phyloP scores from a whole-genome alignment of 1,284 basidiomycete genomes.

The Rhodotorula glutinis region DNA sequence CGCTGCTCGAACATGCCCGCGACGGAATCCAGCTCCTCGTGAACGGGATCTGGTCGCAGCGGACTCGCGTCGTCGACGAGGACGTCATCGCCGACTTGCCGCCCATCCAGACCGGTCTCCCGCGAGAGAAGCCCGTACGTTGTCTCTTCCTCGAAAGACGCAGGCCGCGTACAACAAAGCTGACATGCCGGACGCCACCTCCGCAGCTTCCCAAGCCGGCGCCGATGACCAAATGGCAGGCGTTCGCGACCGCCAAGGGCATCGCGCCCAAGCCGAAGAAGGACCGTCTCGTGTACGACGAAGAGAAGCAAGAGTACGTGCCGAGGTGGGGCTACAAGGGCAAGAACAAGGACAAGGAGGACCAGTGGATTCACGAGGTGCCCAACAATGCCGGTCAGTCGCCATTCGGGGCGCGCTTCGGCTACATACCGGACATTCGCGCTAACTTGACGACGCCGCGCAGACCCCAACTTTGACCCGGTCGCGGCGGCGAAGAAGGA shows the following conservation, averaged over 20 bases:
- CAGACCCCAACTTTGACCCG: conserved; percentile 71
- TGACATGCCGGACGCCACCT: too few species aligned
- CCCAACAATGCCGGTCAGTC: conserved; percentile 74
- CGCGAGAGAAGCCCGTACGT: conserved; percentile 66
- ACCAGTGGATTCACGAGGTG: conserved; percentile 90
- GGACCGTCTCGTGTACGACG: conserved; percentile 88
- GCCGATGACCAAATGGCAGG: conserved; percentile 93
- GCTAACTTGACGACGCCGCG: too few species aligned
- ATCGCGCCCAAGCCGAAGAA: conserved; percentile 71
- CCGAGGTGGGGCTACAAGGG: conserved; percentile 86
- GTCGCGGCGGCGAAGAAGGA: conserved; percentile 68
- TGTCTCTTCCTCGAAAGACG: too few species aligned
- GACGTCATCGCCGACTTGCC: conserved; percentile 84
- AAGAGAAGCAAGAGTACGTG: conserved; percentile 90
- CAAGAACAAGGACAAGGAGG: conserved; percentile 83
- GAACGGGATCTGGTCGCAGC: conserved; percentile 74
- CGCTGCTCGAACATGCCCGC: conserved; percentile 74
- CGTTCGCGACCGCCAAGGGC: conserved; percentile 90
- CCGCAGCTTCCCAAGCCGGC: conserved; percentile 74
- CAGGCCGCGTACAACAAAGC: background rate
- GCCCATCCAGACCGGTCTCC: conserved; percentile 68
- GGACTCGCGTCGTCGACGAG: conserved; percentile 69
- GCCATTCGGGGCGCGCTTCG: too few species aligned
- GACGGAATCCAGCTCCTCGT: conserved; percentile 83
- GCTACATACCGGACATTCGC: too few species aligned